These are phyloP conservation scores for Chlorella vulgaris DNA, from an alignment of 139 green algal genomes.

Conservation along the genomic window DNA sequence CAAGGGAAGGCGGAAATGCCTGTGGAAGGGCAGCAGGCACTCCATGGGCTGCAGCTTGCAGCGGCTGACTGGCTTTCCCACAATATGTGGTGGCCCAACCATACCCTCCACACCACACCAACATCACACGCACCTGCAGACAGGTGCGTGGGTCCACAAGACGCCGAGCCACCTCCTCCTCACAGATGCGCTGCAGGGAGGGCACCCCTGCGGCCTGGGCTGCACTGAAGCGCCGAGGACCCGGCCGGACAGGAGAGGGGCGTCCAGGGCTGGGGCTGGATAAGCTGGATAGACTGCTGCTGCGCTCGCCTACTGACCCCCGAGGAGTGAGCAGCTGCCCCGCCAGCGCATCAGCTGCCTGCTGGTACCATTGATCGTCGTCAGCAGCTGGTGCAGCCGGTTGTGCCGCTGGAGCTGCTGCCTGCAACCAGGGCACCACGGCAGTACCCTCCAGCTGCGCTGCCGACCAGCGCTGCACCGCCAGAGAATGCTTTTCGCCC, in stretches of 20 bases:
- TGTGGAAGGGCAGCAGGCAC: not conserved
- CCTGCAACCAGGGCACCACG: conserved; percentile 14
- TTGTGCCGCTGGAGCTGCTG: not conserved
- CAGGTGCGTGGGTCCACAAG: conserved; percentile 83
- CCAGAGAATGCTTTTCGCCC: conserved; percentile 92
- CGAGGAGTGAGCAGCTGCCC: not conserved
- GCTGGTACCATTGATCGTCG: not conserved
- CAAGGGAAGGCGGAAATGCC: not conserved
- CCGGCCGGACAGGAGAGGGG: not conserved
- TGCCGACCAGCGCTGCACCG: conserved; percentile 69
- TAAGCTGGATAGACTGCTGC: not conserved
- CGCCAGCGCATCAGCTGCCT: not conserved
- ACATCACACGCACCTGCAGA: conserved; percentile 10
- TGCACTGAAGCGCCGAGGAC: not conserved
- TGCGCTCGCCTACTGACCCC: not conserved
- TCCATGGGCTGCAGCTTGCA: not conserved
- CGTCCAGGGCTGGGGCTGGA: not conserved
- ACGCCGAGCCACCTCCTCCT: conserved; percentile 65
- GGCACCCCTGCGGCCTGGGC: conserved; percentile 26
- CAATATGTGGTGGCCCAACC: not conserved
- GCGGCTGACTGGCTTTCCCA: not conserved
- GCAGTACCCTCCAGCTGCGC: conserved; percentile 53
- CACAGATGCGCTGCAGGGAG: conserved; percentile 75
- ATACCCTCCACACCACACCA: not conserved
- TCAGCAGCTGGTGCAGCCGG: conserved; percentile 11